Evolutionary conservation across 805 yeast species (phyloP).

Genomic region (Kodamaea kakaduensis): DNA sequence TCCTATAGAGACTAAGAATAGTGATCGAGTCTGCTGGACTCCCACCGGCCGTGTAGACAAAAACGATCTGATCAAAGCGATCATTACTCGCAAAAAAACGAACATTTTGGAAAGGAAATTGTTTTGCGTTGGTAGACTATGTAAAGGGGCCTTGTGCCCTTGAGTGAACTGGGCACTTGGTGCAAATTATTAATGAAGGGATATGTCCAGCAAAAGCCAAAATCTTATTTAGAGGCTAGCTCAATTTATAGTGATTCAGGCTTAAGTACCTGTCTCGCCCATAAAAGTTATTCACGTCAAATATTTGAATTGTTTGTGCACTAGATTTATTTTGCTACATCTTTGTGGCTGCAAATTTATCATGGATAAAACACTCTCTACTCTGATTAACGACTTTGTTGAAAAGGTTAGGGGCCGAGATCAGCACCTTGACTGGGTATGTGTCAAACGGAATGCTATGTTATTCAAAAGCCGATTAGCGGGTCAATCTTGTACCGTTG

Average conservation of each 20-base stretch:
- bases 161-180: too few species aligned
- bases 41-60: background rate
- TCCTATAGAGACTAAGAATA: constrained; percentile 57
- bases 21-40: constrained; percentile 9
- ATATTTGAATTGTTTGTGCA: constrained; percentile 1
- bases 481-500: constrained; percentile 18
- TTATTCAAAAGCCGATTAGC: constrained; percentile 7
- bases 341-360: constrained; percentile 5
- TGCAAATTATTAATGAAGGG: too few species aligned
- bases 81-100: background rate
- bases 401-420: background rate
- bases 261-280: too few species aligned
- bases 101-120: too few species aligned
- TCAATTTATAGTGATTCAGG: too few species aligned
- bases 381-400: background rate
- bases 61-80: background rate
- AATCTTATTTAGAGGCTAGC: too few species aligned
- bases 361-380: constrained; percentile 1
- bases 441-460: constrained; percentile 17
- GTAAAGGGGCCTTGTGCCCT: too few species aligned
- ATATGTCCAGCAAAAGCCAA: too few species aligned
- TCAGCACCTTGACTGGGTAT: constrained; percentile 5
- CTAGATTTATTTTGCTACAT: background rate
- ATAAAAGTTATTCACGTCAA: too few species aligned
- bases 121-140: too few species aligned